Percentiles rank a stretch among this genome's conserved stretches.
phyloP scores from a whole-genome alignment of 2,329 filamentous ascomycete species.

The Fusarium dlaminii region DNA sequence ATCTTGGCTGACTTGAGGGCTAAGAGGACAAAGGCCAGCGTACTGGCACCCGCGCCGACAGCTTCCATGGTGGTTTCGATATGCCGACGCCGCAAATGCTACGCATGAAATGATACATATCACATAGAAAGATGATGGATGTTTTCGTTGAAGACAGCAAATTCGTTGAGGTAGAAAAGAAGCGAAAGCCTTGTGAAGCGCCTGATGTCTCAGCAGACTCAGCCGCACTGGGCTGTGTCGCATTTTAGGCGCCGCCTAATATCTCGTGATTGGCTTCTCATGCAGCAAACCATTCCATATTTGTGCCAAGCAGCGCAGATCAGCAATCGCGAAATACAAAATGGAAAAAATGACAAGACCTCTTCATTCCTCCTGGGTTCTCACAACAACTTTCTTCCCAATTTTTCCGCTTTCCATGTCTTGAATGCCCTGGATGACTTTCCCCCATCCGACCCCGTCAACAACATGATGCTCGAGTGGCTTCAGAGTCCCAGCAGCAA shows the following conservation, averaged over 20 bases:
- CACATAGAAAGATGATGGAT: fast-evolving
- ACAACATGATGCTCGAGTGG: constrained; percentile 38
- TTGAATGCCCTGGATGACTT: constrained; percentile 34
- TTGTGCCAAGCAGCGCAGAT: neutral
- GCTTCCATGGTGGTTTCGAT: neutral
- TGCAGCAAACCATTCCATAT: neutral
- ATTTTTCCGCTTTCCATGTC: constrained; percentile 34
- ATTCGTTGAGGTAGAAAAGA: too few species aligned
- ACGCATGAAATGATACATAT: neutral
- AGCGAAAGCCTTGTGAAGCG: neutral
- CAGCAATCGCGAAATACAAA: neutral
- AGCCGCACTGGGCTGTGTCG: neutral
- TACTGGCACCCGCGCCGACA: constrained; percentile 12
- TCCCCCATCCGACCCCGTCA: constrained; percentile 40
- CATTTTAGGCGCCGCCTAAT: neutral
- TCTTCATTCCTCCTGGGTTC: constrained; percentile 10
- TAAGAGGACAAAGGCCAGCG: constrained; percentile 8
- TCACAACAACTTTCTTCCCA: constrained; percentile 43
- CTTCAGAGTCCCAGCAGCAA: constrained; percentile 35
- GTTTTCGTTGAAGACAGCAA: fast-evolving
- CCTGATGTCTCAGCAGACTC: neutral
- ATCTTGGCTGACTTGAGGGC: constrained; percentile 15
- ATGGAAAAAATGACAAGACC: neutral
- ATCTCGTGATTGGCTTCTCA: neutral
- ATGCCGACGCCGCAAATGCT: too few species aligned